Evolutionary conservation across 352 stramenopile genomes (phyloP).

Genomic region (Phytophthora vignae): DNA sequence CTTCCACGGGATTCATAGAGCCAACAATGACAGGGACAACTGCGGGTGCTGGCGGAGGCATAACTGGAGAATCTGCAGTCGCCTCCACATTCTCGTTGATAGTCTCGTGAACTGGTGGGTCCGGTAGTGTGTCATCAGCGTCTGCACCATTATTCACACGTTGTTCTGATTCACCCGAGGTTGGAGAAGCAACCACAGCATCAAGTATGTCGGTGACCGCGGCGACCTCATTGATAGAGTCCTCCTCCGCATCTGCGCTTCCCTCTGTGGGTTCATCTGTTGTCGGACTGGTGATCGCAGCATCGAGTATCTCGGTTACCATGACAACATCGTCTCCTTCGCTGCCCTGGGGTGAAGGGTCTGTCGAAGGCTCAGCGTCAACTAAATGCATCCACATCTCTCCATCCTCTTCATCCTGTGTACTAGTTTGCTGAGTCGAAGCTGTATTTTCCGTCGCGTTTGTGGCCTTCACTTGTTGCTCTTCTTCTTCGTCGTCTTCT

Average conservation of each 20-base stretch:
- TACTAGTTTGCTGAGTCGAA: neutral
- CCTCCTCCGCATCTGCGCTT: neutral
- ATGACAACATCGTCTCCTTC: neutral
- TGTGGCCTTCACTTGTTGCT: neutral
- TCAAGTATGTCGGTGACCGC: constrained; percentile 4
- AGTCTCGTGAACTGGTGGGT: constrained; percentile 1
- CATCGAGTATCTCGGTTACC: neutral
- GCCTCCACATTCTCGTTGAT: neutral
- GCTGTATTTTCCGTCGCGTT: neutral
- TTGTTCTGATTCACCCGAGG: neutral
- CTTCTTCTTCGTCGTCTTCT: neutral
- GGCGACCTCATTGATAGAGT: neutral
- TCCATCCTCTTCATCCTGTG: neutral
- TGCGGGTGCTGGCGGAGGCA: constrained; percentile 35
- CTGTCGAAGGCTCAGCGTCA: neutral
- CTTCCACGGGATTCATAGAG: constrained; percentile 41
- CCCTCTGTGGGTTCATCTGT: neutral
- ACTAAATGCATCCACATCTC: neutral
- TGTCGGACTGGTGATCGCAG: neutral
- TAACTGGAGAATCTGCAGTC: neutral
- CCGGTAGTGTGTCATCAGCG: neutral
- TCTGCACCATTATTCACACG: neutral
- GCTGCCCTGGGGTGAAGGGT: constrained; percentile 4
- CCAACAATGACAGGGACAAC: constrained; percentile 31
- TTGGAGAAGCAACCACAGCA: constrained; percentile 1